Evolutionary conservation across 768 basidiomycete species (phyloP).

Genomic region (Ramaria rubella): DNA sequence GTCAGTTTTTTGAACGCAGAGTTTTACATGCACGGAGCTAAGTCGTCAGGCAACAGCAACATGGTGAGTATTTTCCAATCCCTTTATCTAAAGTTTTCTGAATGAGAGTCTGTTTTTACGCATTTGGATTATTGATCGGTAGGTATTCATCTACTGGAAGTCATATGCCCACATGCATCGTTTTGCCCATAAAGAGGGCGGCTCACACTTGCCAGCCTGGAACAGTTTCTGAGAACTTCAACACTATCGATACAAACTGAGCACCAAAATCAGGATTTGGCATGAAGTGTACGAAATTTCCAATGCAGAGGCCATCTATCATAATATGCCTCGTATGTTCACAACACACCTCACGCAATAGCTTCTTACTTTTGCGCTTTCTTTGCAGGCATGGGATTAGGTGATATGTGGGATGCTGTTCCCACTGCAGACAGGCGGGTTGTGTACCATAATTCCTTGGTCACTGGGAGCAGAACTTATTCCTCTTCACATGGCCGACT

Average conservation of each 20-base stretch:
- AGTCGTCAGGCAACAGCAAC: slow-evolving; percentile 5
- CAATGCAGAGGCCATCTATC: slow-evolving; percentile 10
- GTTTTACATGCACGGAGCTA: slow-evolving; percentile 5
- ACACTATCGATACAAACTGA: not conserved
- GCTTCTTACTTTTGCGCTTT: not conserved
- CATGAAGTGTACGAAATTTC: slow-evolving; percentile 10
- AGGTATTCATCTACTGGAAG: slow-evolving; percentile 8
- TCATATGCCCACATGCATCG: slow-evolving; percentile 7
- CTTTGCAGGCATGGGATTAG: slow-evolving; percentile 5
- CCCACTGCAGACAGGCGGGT: not conserved
- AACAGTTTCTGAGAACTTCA: not conserved
- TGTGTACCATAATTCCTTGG: slow-evolving; percentile 10
- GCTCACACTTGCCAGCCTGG: slow-evolving; percentile 6
- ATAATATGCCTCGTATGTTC: slow-evolving; percentile 10
- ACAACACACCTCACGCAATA: not conserved
- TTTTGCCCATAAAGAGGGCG: slow-evolving; percentile 10
- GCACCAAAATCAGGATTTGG: slow-evolving; percentile 10
- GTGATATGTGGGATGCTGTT: slow-evolving; percentile 10
- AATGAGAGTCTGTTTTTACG: not conserved
- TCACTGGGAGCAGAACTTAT: slow-evolving; percentile 1
- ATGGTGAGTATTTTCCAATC: not conserved
- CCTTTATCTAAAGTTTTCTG: no score
- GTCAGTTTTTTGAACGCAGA: slow-evolving; percentile 9
- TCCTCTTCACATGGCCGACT: slow-evolving; percentile 5
- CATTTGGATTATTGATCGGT: not conserved